phyloP scores from a whole-genome alignment of 176 grass and related monocot genomes.

The Panicum miliaceum region DNA sequence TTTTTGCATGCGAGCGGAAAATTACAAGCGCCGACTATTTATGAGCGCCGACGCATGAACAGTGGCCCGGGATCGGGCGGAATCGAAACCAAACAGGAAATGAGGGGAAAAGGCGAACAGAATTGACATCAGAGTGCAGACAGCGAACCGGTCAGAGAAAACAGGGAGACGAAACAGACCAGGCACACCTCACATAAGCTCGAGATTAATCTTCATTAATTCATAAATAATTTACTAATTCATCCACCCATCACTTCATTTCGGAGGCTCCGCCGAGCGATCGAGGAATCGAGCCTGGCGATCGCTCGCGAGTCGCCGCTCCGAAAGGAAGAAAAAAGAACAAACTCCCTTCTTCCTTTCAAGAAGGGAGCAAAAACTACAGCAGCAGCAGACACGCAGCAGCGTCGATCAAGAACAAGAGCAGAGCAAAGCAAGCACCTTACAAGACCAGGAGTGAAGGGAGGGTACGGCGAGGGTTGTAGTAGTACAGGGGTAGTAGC shows the following conservation, averaged over 20 bases:
- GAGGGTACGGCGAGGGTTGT: slow-evolving; percentile 4
- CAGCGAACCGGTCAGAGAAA: slow-evolving; percentile 1
- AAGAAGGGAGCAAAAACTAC: slow-evolving; percentile 64
- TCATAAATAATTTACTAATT: slow-evolving; percentile 32
- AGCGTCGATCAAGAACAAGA: slow-evolving; percentile 24
- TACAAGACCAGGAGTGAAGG: slow-evolving; percentile 32
- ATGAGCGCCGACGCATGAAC: slow-evolving; percentile 33
- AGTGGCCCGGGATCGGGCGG: neutral
- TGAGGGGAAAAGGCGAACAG: neutral
- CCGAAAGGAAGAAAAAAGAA: neutral
- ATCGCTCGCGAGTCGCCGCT: slow-evolving; percentile 26
- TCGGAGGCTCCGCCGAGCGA: slow-evolving; percentile 22
- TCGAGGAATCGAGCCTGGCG: slow-evolving; percentile 17
- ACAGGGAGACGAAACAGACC: neutral
- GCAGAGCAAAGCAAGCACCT: slow-evolving; percentile 28
- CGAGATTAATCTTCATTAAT: slow-evolving; percentile 24
- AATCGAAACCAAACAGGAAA: slow-evolving; percentile 30
- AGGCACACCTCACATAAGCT: neutral
- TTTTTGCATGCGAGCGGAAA: slow-evolving; percentile 8
- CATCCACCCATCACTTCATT: slow-evolving; percentile 25
- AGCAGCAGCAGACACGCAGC: slow-evolving; percentile 1
- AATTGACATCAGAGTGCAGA: slow-evolving; percentile 11
- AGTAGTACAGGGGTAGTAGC: neutral
- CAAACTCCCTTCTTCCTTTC: slow-evolving; percentile 24
- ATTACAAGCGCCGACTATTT: slow-evolving; percentile 17